Base-by-base conservation (phyloP, 805 yeast species). In the Candida mattraensis region DNA sequence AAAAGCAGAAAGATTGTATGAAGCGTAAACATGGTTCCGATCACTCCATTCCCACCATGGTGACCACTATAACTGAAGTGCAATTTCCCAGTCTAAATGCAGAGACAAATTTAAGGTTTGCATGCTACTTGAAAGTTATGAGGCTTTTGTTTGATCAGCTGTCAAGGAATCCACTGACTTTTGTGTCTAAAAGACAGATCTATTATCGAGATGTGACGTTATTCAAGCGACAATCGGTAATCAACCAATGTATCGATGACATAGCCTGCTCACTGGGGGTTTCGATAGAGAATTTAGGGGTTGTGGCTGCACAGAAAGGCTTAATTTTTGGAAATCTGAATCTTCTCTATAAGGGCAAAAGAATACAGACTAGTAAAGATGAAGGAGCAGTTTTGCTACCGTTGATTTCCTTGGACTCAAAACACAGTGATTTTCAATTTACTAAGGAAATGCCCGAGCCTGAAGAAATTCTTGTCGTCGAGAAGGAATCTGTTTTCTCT, bases 231-330 rank as follows among this genome's bases (percentile, higher is more conserved):
- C 87, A 81, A 48, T 10, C 45, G 0, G 48, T 42, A 4, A 72
- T 76, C 1, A 69, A 71, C 33, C 37, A 51, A 3, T 50, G 63
- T 2, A 40, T 81, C 1, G 68, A 64, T 11, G 46, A 51, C 13
- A 39, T 80, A 1, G 57, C 69, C 4, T 30, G 46, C 3, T 51
- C 72, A 4, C 50, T 79, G 21, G 60, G 56, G 1, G 60, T 70
- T 3, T 45, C 67, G 0, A 51, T 72, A 6, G 58, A 48, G 11
- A 47, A 50, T 1, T 51, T 81, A 10, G 69, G 69, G 10, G 63
- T 80, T 3, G 62, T 62, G 6, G 74, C 83, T 1, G 63, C 77
- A 5, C 80, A 74, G 26, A 80, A 78, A 47, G 85, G 86, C 0
- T 54, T 78, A 18, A 50, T 79, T 13, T 73, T 45, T 45, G 78